Base-by-base conservation (phyloP, 73 alveolate genomes). In the Paramecium pentaurelia region DNA sequence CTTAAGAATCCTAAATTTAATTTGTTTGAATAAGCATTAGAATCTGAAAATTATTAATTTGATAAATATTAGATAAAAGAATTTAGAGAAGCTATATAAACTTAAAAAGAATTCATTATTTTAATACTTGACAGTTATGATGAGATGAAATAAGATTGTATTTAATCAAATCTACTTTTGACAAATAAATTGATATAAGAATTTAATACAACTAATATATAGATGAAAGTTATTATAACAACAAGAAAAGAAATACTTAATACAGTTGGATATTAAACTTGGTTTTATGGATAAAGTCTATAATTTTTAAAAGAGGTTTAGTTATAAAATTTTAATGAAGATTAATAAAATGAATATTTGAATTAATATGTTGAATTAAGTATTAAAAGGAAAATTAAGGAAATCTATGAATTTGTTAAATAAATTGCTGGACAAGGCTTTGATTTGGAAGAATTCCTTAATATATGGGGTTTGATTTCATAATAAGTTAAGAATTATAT, bases 61-160 rank as follows among this genome's bases (percentile, higher is more conserved):
- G 59, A 73, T 36, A 30, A 73, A 36, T 36, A 32, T 20, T 38
- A 73, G 37, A 36, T 73, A 5, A 7, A 18, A 14, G 54, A 36
- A 18, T 73, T 73, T 9, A 73, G 32, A 44, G 87, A 73, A 44
- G 87, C 60, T 4, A 32, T 36, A 34, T 32, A 73, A 8, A 36
- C n/a, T 73, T 16, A 73, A 6, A 32, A 73, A 32, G 60, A 30
- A 11, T 30, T 12, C 20, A 30, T 73, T 7, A 16, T 73, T 14
- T n/a, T 73, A 8, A 73, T 73, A 8, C 28, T 73, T 11, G 87
- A 73, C 30, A 73, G 87, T 73, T 73, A 73, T 36, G 87, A 73
- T 73, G 87, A 73, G 8, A 30, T 73, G 47, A 36, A 32, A 36
- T 16, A 28, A 11, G 87, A 73, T 9, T 73, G 47, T 38, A 36